Evolutionary conservation across 2,329 filamentous ascomycete species (phyloP).

Genomic region (Eurotiales sp.): DNA sequence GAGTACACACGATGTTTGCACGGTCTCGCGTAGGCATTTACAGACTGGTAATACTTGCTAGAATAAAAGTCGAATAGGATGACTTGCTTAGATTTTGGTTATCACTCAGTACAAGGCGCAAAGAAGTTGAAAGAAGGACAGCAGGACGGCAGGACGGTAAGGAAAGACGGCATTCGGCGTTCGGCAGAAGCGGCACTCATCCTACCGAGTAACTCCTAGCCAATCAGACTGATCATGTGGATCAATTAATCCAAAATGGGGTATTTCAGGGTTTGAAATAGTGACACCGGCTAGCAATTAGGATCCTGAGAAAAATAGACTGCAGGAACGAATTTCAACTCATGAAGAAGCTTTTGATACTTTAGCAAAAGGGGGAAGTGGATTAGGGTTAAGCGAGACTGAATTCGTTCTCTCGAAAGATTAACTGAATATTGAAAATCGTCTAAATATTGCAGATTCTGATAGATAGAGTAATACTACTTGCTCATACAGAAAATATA

Average conservation of each 20-base stretch:
- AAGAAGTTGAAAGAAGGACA: neutral
- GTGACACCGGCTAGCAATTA: no score
- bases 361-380: no score
- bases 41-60: neutral
- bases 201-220: no score
- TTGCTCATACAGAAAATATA: neutral
- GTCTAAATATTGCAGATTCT: no score
- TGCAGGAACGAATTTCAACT: no score
- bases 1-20: constrained; percentile 6
- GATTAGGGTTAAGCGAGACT: no score
- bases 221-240: neutral
- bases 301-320: no score
- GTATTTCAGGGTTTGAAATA: neutral
- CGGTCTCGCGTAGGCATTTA: neutral
- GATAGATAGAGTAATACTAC: no score
- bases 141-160: neutral
- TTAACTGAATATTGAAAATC: no score
- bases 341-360: no score
- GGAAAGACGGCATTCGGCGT: neutral
- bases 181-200: neutral
- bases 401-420: no score
- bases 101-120: neutral
- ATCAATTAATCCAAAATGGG: neutral
- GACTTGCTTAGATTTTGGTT: neutral
- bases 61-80: neutral